Evolutionary conservation across 495 filamentous ascomycete species (phyloP).

Genomic region (Aspergillus coremiiformis): DNA sequence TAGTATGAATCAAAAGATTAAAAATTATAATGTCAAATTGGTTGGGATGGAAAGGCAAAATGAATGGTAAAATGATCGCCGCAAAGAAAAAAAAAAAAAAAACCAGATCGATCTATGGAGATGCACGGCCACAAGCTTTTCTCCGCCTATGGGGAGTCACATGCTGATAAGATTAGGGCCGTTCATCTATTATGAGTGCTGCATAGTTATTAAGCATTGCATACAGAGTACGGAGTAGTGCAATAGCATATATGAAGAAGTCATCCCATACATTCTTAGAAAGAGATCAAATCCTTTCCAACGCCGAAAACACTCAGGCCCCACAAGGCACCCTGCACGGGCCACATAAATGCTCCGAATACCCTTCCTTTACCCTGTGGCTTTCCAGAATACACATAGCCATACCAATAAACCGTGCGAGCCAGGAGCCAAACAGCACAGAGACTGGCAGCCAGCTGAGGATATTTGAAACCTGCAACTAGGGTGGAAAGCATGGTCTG

Average conservation of each 20-base stretch:
- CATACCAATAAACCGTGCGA: constrained; percentile 49
- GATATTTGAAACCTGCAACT: constrained; percentile 52
- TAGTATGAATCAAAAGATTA: no score
- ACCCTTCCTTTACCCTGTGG: constrained; percentile 41
- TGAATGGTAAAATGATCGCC: neutral
- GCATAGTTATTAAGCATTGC: constrained; percentile 6
- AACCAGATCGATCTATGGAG: neutral
- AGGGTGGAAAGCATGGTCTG: constrained; percentile 50
- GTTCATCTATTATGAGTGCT: no score
- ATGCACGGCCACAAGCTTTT: neutral
- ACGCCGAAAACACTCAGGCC: constrained; percentile 40
- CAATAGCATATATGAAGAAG: constrained; percentile 6
- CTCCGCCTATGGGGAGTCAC: neutral
- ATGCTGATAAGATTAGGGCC: neutral
- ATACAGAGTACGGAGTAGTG: no score
- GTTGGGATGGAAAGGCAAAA: neutral
- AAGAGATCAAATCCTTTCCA: constrained; percentile 24
- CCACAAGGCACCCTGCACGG: constrained; percentile 40
- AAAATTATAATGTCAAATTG: neutral
- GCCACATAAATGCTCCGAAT: constrained; percentile 30
- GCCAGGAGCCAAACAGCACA: constrained; percentile 50
- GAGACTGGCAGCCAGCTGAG: constrained; percentile 42
- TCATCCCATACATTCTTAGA: no score
- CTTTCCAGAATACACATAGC: constrained; percentile 49
- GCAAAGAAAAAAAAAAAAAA: constrained; percentile 2